Evolutionary conservation across 202 grass and related monocot species (phyloP), one percentile per base, ranked within the genome.

Genomic region (Panicum virgatum): DNA sequence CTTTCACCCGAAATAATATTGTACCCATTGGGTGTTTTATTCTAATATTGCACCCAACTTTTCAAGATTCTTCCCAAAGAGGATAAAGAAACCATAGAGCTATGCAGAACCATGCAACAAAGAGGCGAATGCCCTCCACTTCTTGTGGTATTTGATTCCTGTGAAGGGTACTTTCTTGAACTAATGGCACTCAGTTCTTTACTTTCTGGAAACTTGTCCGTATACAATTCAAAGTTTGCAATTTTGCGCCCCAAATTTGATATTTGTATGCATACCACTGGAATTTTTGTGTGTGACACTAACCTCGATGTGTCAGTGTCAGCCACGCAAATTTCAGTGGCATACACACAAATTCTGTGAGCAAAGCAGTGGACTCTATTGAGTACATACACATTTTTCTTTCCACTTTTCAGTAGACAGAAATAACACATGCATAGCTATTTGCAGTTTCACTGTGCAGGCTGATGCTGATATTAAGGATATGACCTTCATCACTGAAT

Each of bases 61-160:
- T 79, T 82, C 7, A 86, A 94, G 92, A 80, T 94, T 85, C 88
- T 98, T 52, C 30, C 68, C 63, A 93, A 82, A 77, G 86, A 90
- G 68, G 92, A 93, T 51, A 94, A 93, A 82, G 86, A 98, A 90
- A 88, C 82, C 22, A 80, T 98, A 43, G 80, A 93, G 68, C 57
- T 93, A 27, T 98, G 95, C 75, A 87, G 80, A 93, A 46, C 37
- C 66, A 91, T 93, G 92, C 84, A 88, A 57, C 82, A 86, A 82
- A 94, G 86, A 80, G 95, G 92, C 69, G 76, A 94, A 89, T 98
- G 76, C 64, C 92, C 88, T 56, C 95, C 90, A 69, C 95, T 98
- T 79, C 71, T 93, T 52, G 88, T 98, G 62, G 86, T 93, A 77
- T 93, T 86, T 84, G 92, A 98, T 89, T 84, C 86, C 16, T 46